phyloP scores from a whole-genome alignment of 805 yeast genomes.

The Barnettozyma wickerhamii region DNA sequence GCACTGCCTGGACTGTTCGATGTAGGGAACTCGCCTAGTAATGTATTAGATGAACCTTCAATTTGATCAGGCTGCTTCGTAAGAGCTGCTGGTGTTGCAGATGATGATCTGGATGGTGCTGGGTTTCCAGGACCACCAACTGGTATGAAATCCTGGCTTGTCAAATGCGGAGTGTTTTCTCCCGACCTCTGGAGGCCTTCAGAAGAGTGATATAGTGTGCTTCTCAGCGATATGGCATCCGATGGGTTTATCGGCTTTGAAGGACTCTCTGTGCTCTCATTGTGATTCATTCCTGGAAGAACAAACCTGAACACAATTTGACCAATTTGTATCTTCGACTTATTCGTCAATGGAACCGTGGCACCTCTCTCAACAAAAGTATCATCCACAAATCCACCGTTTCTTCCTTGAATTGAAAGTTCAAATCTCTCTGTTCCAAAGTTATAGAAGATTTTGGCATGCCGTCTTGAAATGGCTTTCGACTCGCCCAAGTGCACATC shows the following conservation, averaged over 20 bases:
- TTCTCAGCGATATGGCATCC: slow-evolving; percentile 55
- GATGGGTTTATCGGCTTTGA: slow-evolving; percentile 50
- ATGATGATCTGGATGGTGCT: slow-evolving; percentile 2
- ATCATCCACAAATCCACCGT: slow-evolving; percentile 96
- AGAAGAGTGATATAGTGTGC: slow-evolving; percentile 37
- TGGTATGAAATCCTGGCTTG: slow-evolving; percentile 23
- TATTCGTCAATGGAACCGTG: slow-evolving; percentile 82
- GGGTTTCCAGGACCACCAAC: slow-evolving; percentile 16
- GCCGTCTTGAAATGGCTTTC: slow-evolving; percentile 89
- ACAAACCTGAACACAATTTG: slow-evolving; percentile 87
- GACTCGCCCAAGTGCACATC: slow-evolving; percentile 92
- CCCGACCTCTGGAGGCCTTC: slow-evolving; percentile 10
- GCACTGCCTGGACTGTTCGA: too few relatives aligned
- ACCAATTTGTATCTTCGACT: slow-evolving; percentile 86
- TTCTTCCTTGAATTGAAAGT: slow-evolving; percentile 84
- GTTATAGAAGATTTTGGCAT: slow-evolving; percentile 93
- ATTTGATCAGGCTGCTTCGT: not conserved
- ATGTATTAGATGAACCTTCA: not conserved
- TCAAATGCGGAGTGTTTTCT: slow-evolving; percentile 15
- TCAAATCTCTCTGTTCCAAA: slow-evolving; percentile 96
- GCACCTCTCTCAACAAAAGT: slow-evolving; percentile 84
- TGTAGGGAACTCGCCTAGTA: too few relatives aligned
- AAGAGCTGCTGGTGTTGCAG: not conserved
- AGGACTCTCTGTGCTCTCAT: slow-evolving; percentile 26
- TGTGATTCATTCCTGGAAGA: slow-evolving; percentile 61